Base-by-base conservation (phyloP, 768 basidiomycete species). In the Hypholoma fasciculare region DNA sequence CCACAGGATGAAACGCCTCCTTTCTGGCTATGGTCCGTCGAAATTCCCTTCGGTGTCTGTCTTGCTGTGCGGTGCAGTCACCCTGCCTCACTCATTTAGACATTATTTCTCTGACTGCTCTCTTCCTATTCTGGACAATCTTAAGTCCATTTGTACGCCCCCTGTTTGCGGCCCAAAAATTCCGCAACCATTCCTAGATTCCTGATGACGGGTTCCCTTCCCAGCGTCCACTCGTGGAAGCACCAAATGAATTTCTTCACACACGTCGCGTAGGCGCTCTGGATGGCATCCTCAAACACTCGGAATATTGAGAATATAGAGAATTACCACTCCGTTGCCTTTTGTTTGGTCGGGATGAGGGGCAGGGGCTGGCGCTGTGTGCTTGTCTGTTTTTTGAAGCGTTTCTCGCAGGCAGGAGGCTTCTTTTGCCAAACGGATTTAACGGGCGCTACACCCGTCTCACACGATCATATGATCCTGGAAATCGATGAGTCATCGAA, bases 371-470 rank as follows among this genome's bases (percentile, higher is more conserved):
- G 30, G 30, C 9, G 30, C 9, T 7, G 30, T 7, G 30, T 6
- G 30, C 9, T 34, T 34, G 30, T 34, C 30, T 34, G 30, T 34
- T 34, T 30, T 42, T 43, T 7, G 52, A 43, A 3, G 52, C 5
- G 7, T 9, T 19, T 14, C 40, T 16, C 40, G 42, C 42, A 44
- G 39, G 42, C 42, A 14, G n/a, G 42, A 43, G 7, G 9, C 26
- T 53, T 23, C 52, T 26, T 53, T 53, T 53, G 27, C 26, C 52
- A 53, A 53, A 53, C 52, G 52, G 52, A 53, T 53, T 53, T 53
- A 53, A 44, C 52, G 52, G 52, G 52, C 52, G 52, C 52, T 43
- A 53, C 39, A 44, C 4, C 52, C 52, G 52, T 53, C 13, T 44
- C 42, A 17, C 52, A 56, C 46, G 38, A 48, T 56, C 44, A 48